Percentiles rank a stretch among this genome's conserved stretches.
These are phyloP conservation scores for Endothia cerciana DNA, from an alignment of 2,329 filamentous ascomycete species.

Conservation along the genomic window DNA sequence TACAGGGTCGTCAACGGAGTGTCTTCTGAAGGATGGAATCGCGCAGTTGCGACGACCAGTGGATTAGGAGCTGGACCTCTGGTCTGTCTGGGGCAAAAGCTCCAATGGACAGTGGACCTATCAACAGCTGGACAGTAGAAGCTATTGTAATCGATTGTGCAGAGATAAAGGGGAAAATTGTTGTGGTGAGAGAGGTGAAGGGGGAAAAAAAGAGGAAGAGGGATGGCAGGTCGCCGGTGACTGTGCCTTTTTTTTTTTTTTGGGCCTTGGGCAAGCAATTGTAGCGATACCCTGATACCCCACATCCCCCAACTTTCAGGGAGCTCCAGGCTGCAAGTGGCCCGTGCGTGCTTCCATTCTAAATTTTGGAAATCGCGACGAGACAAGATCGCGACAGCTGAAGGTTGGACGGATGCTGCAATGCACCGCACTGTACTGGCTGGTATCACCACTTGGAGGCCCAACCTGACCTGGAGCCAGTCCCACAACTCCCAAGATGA, in stretches of 20 bases:
- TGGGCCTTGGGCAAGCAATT: not conserved
- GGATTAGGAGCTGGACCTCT: not conserved
- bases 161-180: not conserved
- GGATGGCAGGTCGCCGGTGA: not conserved
- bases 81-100: not conserved
- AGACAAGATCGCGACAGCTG: constrained; percentile 9
- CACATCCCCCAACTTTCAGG: constrained; percentile 2
- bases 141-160: not conserved
- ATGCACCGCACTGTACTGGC: not conserved
- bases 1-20: not conserved
- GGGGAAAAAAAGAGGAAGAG: not conserved
- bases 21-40: not conserved
- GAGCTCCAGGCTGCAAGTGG: constrained; percentile 6
- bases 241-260: not conserved
- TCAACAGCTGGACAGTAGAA: not conserved
- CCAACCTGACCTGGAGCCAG: constrained; percentile 17
- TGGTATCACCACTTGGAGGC: constrained; percentile 11
- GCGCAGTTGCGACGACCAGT: not conserved
- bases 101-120: not conserved
- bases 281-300: not conserved
- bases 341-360: constrained; percentile 7
- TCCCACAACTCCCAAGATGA: constrained; percentile 45
- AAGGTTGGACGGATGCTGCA: not conserved
- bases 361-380: constrained; percentile 15
- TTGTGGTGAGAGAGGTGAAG: constrained; percentile 4